A percentile compares a stretch with the other conserved stretches of the same genome.
Conservation (phyloP, 2,329 filamentous ascomycete genomes). For the Sclerotinia borealis region DNA sequence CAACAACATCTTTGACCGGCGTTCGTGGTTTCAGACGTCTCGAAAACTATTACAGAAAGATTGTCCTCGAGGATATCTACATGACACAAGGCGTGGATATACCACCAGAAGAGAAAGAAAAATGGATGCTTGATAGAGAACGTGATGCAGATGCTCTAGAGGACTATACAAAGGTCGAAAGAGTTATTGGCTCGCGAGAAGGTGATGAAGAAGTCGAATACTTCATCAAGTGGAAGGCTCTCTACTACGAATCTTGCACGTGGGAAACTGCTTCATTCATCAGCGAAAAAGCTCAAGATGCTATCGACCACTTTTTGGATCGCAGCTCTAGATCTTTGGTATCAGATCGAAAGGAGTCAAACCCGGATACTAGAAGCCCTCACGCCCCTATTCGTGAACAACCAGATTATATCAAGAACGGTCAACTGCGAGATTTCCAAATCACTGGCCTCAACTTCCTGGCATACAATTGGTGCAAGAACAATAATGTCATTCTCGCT, state of each 20-base stretch:
- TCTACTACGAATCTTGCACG: slow-evolving; percentile 89
- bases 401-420: slow-evolving; percentile 76
- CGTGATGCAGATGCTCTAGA: slow-evolving; percentile 80
- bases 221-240: slow-evolving; percentile 92
- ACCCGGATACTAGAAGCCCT: slow-evolving; percentile 63
- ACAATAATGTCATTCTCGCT: slow-evolving; percentile 92
- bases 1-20: slow-evolving; percentile 64
- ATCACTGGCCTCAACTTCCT: slow-evolving; percentile 92
- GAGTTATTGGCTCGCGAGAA: slow-evolving; percentile 78
- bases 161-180: slow-evolving; percentile 88
- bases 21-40: slow-evolving; percentile 81
- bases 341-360: slow-evolving; percentile 74
- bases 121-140: slow-evolving; percentile 93
- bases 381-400: slow-evolving; percentile 71
- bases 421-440: slow-evolving; percentile 87
- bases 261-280: slow-evolving; percentile 80
- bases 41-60: slow-evolving; percentile 89
- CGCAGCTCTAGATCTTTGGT: slow-evolving; percentile 73
- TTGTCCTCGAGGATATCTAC: slow-evolving; percentile 72
- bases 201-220: slow-evolving; percentile 82
- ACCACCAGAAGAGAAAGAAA: slow-evolving; percentile 79
- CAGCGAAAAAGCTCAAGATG: slow-evolving; percentile 71
- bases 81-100: slow-evolving; percentile 69
- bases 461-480: slow-evolving; percentile 89
- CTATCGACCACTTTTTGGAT: slow-evolving; percentile 88